These are phyloP conservation scores for Penstemon newberryi DNA, from an alignment of 257 asterid species.

Conservation along the genomic window DNA sequence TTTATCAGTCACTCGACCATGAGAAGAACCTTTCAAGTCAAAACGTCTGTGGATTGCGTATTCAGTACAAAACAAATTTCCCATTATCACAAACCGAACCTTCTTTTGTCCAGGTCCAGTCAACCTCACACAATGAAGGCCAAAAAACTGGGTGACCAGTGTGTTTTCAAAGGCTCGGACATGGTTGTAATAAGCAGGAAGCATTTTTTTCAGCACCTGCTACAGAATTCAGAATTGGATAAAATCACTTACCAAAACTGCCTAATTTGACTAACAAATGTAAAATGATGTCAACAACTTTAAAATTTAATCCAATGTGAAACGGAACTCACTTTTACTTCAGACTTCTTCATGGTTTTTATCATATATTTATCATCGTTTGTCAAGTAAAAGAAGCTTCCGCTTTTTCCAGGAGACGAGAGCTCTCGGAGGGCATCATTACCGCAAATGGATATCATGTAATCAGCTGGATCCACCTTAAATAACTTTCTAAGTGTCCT, in stretches of 20 bases:
- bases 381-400: constrained; percentile 92
- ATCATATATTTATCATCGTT: constrained; percentile 91
- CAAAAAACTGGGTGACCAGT: constrained; percentile 73
- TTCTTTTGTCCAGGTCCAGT: constrained; percentile 86
- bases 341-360: constrained; percentile 89
- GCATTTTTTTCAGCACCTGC: constrained; percentile 87
- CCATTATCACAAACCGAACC: constrained; percentile 42
- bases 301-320: background rate
- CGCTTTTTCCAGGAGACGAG: constrained; percentile 97
- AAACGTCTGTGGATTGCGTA: constrained; percentile 73
- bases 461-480: constrained; percentile 92
- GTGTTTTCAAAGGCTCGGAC: constrained; percentile 76
- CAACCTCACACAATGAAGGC: constrained; percentile 91
- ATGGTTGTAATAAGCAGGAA: constrained; percentile 83
- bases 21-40: constrained; percentile 94
- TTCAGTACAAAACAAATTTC: constrained; percentile 43
- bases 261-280: background rate
- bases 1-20: constrained; percentile 72
- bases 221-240: constrained; percentile 17
- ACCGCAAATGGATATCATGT: constrained; percentile 95
- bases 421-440: constrained; percentile 93
- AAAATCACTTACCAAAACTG: background rate
- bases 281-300: background rate
- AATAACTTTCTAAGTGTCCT: constrained; percentile 83
- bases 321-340: constrained; percentile 75